These are phyloP conservation scores for Debaryomyces psychrophilus DNA, from an alignment of 1,139 yeast species.

Conservation along the genomic window DNA sequence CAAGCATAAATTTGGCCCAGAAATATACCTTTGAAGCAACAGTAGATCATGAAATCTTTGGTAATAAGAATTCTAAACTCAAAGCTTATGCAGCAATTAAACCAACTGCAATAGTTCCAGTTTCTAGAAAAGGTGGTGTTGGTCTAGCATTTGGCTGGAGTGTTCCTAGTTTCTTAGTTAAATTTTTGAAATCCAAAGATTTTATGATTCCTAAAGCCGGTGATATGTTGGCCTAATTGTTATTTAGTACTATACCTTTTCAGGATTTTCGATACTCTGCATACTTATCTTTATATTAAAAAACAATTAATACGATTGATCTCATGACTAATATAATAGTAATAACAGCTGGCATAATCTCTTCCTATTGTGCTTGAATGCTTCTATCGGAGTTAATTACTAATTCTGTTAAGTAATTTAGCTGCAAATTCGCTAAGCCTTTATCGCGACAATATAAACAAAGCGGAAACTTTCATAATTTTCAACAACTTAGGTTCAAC, in stretches of 20 bases:
- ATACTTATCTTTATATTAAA: not conserved
- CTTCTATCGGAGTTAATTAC: not conserved
- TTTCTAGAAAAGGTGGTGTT: constrained; percentile 34
- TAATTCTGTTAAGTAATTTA: not conserved
- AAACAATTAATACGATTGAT: no score
- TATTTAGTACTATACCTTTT: not conserved
- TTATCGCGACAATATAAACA: not conserved
- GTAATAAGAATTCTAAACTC: not conserved
- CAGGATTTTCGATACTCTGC: no score
- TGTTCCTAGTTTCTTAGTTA: constrained; percentile 27
- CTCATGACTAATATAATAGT: not conserved
- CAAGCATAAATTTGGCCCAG: constrained; percentile 25
- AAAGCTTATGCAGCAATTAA: constrained; percentile 4
- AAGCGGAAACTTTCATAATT: not conserved
- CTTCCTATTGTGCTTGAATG: not conserved
- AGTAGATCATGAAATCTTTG: constrained; percentile 16
- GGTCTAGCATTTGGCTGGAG: constrained; percentile 26
- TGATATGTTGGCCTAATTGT: not conserved
- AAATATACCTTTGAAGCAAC: constrained; percentile 15
- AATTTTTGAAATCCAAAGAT: constrained; percentile 20
- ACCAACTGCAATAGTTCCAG: constrained; percentile 24
- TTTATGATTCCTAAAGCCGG: constrained; percentile 10
- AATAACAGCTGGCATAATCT: not conserved
- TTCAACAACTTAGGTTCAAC: not conserved
- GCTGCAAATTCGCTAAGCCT: not conserved